Conservation (phyloP, 352 stramenopile species). For the Phytophthora boehmeriae region DNA sequence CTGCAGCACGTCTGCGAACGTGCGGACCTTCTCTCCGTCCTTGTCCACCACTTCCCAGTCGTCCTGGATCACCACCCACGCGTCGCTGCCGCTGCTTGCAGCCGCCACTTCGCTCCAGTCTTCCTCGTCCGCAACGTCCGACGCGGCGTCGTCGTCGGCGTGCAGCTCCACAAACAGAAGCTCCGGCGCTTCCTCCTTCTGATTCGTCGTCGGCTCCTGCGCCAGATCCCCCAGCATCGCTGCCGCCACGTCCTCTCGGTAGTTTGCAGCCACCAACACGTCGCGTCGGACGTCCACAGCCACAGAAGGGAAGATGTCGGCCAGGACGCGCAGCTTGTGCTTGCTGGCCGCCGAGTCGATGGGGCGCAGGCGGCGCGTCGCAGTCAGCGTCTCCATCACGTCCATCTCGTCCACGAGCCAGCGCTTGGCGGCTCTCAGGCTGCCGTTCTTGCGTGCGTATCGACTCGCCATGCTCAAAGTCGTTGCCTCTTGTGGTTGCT, state of each 20-base stretch:
- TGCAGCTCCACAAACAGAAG: slow-evolving; percentile 50
- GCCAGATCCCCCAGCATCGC: slow-evolving; percentile 65
- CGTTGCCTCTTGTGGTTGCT: slow-evolving; percentile 1
- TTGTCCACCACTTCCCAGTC: slow-evolving; percentile 79
- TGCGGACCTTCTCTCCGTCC: slow-evolving; percentile 48
- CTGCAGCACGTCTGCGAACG: slow-evolving; percentile 64
- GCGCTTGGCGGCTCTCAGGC: slow-evolving; percentile 31
- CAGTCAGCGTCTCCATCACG: slow-evolving; percentile 30
- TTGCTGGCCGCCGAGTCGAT: slow-evolving; percentile 49
- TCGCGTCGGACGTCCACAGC: slow-evolving; percentile 56
- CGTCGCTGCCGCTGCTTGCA: slow-evolving; percentile 28
- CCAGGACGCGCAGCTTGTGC: slow-evolving; percentile 50
- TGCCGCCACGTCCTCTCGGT: slow-evolving; percentile 63
- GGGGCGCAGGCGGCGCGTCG: slow-evolving; percentile 23
- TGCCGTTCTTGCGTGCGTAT: slow-evolving; percentile 39
- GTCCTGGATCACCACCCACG: slow-evolving; percentile 69
- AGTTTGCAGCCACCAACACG: slow-evolving; percentile 69
- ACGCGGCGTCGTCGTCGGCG: slow-evolving; percentile 27
- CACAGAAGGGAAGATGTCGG: slow-evolving; percentile 65
- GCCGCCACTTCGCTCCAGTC: slow-evolving; percentile 62
- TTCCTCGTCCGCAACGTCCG: slow-evolving; percentile 45
- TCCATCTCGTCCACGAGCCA: slow-evolving; percentile 43
- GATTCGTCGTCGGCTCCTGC: slow-evolving; percentile 19
- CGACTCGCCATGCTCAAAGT: slow-evolving; percentile 24
- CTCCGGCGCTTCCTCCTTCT: slow-evolving; percentile 16